phyloP scores from a whole-genome alignment of 805 yeast genomes.

The Ogataea allantospora region DNA sequence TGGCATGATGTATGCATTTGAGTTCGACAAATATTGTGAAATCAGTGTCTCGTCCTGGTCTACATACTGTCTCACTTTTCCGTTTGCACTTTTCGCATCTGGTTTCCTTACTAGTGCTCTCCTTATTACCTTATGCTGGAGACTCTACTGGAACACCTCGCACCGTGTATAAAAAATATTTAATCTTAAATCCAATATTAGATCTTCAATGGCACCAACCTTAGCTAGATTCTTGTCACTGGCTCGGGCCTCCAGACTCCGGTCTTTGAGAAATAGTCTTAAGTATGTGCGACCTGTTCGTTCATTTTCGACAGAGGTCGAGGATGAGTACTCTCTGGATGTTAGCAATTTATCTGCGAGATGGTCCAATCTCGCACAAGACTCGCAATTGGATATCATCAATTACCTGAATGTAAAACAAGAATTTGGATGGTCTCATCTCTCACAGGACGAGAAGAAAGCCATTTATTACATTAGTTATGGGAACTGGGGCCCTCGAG shows the following conservation, averaged over 20 bases:
- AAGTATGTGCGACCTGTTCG: background rate
- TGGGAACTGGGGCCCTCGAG: constrained; percentile 66
- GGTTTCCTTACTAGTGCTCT: constrained; percentile 16
- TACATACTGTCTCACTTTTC: constrained; percentile 18
- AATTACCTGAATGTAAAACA: constrained; percentile 37
- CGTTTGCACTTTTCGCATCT: constrained; percentile 15
- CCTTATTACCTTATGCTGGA: constrained; percentile 18
- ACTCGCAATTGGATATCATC: constrained; percentile 36
- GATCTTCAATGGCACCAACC: background rate
- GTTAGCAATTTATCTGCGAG: constrained; percentile 30
- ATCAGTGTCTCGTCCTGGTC: constrained; percentile 3
- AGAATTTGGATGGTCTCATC: constrained; percentile 37
- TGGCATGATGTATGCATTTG: constrained; percentile 65
- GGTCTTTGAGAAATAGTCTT: too few species aligned
- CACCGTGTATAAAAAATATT: constrained; percentile 4
- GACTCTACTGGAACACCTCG: constrained; percentile 16
- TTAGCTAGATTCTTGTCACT: background rate
- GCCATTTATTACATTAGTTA: constrained; percentile 59
- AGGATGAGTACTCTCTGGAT: constrained; percentile 33
- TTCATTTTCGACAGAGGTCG: constrained; percentile 6
- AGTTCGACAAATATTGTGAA: constrained; percentile 47
- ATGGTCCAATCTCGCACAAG: constrained; percentile 35
- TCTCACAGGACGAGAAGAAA: constrained; percentile 51
- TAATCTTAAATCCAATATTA: background rate
- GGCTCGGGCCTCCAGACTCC: too few species aligned